Evolutionary conservation across 1,139 yeast species (phyloP), one percentile per base, ranked within the genome.

Genomic region (Hansenula lynferdii): DNA sequence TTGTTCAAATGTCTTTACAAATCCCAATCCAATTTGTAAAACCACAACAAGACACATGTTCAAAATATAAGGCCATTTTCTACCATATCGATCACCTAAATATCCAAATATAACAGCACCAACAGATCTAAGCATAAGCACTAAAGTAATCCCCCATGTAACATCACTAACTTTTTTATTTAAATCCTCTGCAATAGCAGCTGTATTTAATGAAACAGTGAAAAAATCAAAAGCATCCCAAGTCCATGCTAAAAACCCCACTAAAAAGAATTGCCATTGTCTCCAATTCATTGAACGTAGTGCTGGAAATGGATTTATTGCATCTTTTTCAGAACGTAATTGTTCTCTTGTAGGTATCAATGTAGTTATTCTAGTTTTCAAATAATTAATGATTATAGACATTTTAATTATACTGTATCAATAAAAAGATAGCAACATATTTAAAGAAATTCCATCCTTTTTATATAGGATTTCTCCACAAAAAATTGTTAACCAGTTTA

Each of bases 131-230:
- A 84, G 66, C 90, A 84, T 82, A 41, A 84, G 70, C 32, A 84
- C 94, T 41, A 84, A 65, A 0, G 94, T 84, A 46, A 84, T 78
- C 44, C 90, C 92, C 90, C 92, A 84, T 6, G 90, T 77, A 45
- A 84, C 69, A 37, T 75, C 73, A 25, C 73, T 70, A 28, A 75
- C 74, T 11, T 66, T 49, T 24, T 65, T 70, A 27, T 66, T 66
- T 41, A 84, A 70, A 27, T 75, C 65, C 25, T 56, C 49, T 6
- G 92, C 86, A 38, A 84, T 69, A 9, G 60, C 63, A 1, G 77
- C 48, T 16, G 80, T 80, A 44, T 80, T 73, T 32, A 81, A 68
- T 7, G 85, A 75, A 11, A 82, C 83, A 23, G 82, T 69, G 58
- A 84, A 84, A 57, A 79, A 84, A 60, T 84, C 94, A 58, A 82